These are phyloP conservation scores for Quercus berberidifolia DNA, from an alignment of 306 rosid genomes.

Conservation along the genomic window DNA sequence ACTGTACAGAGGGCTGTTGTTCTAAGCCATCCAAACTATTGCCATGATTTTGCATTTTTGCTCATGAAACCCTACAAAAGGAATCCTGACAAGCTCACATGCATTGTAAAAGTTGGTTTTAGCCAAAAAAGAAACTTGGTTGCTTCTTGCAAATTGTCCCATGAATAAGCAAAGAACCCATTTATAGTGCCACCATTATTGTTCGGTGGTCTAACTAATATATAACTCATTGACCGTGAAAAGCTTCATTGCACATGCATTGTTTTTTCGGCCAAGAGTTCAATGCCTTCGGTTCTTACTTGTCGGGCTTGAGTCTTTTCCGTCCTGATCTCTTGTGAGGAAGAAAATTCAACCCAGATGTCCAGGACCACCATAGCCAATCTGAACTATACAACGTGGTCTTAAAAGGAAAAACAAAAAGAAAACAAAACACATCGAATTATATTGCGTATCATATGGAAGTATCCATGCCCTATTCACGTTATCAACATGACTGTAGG, in stretches of 20 bases:
- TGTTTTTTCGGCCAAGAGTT: neutral
- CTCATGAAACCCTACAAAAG: too few relatives aligned
- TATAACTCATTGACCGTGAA: neutral
- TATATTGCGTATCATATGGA: neutral
- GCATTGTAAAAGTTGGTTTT: too few relatives aligned
- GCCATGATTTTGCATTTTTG: too few relatives aligned
- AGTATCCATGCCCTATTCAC: neutral
- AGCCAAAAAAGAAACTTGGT: too few relatives aligned
- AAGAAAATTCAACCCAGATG: neutral
- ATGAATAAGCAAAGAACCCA: neutral
- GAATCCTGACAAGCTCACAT: too few relatives aligned
- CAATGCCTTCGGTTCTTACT: neutral
- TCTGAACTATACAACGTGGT: neutral
- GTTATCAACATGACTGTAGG: neutral
- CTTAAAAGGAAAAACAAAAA: neutral
- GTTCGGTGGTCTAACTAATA: too few relatives aligned
- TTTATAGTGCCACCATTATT: too few relatives aligned
- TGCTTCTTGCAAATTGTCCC: neutral
- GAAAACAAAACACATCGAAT: neutral
- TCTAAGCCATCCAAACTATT: neutral
- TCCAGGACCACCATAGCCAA: neutral
- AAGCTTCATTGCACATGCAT: neutral
- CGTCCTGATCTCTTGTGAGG: neutral
- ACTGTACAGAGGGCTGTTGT: neutral
- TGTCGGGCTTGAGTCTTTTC: too few relatives aligned